Conservation (phyloP, 1,139 yeast genomes). For the Arxiozyma bovina region DNA sequence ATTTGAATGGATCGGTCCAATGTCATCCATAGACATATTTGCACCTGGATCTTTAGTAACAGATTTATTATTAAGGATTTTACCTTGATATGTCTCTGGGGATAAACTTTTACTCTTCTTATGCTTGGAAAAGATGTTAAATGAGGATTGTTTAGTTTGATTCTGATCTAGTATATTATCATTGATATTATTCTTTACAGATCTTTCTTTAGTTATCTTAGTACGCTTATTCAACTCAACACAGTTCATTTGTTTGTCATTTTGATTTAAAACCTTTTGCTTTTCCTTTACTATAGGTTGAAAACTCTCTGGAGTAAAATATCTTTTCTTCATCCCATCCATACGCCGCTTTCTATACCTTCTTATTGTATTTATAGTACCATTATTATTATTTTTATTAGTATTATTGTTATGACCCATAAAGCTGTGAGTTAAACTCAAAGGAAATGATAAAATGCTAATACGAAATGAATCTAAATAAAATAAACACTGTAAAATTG, state of each 20-base stretch:
- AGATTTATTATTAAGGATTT: background rate
- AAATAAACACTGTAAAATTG: slow-evolving; percentile 80
- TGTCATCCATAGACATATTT: slow-evolving; percentile 1
- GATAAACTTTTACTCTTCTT: background rate
- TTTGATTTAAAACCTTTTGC: background rate
- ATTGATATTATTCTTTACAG: slow-evolving; percentile 4
- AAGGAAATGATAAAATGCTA: slow-evolving; percentile 44
- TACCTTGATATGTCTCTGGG: background rate
- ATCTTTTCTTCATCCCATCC: slow-evolving; percentile 40
- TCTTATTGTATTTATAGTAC: slow-evolving; percentile 15
- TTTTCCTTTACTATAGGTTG: slow-evolving; percentile 5
- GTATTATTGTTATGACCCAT: background rate
- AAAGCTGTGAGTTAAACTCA: slow-evolving; percentile 1
- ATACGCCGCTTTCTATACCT: slow-evolving; percentile 35
- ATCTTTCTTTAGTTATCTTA: slow-evolving; percentile 1
- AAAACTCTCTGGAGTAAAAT: slow-evolving; percentile 35
- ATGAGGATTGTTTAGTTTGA: slow-evolving; percentile 19
- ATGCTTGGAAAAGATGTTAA: slow-evolving; percentile 13
- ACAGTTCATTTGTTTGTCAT: background rate
- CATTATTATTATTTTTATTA: background rate
- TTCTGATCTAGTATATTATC: slow-evolving; percentile 7
- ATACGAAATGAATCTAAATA: slow-evolving; percentile 63
- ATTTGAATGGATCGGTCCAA: slow-evolving; percentile 14
- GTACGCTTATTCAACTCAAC: background rate
- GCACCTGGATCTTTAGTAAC: background rate